Conservation (phyloP, 2,329 filamentous ascomycete genomes). For the Zymoseptoria ardabiliae region DNA sequence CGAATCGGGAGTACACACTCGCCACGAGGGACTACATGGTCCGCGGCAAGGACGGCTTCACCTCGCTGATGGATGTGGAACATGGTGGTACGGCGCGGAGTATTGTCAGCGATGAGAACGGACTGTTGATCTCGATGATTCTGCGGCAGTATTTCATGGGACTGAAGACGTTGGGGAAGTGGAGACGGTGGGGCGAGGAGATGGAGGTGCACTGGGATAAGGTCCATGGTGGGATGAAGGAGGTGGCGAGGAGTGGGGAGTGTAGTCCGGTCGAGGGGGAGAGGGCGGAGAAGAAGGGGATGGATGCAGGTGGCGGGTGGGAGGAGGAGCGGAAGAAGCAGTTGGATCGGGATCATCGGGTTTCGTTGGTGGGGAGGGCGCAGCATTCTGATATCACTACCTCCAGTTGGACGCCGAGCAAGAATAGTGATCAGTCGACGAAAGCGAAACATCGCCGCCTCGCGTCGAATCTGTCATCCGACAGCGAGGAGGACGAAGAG, state of each 20-base stretch:
- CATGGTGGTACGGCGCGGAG: conserved; percentile 72
- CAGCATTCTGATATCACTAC: no score
- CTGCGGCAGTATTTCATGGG: conserved; percentile 88
- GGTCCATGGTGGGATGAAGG: conserved; percentile 56
- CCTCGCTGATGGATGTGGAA: conserved; percentile 58
- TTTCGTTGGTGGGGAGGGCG: conserved; percentile 16
- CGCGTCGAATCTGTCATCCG: conserved; percentile 9
- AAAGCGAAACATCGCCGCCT: neutral
- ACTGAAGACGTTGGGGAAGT: conserved; percentile 70
- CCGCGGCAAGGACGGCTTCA: conserved; percentile 70
- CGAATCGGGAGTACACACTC: conserved; percentile 59
- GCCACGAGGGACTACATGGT: conserved; percentile 85
- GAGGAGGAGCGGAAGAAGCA: conserved; percentile 1
- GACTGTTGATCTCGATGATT: conserved; percentile 77
- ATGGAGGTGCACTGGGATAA: conserved; percentile 58
- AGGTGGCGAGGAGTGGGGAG: neutral
- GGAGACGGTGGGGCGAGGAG: conserved; percentile 58
- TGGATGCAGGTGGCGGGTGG: neutral
- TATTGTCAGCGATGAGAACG: conserved; percentile 77
- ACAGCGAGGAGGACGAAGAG: conserved; percentile 34
- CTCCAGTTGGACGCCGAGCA: no score
- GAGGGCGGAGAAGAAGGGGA: neutral
- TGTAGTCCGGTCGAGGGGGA: neutral
- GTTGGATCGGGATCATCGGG: conserved; percentile 4
- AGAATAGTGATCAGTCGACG: neutral